Evolutionary conservation across 352 stramenopile species (phyloP).

Genomic region (Pythium sukuiense): DNA sequence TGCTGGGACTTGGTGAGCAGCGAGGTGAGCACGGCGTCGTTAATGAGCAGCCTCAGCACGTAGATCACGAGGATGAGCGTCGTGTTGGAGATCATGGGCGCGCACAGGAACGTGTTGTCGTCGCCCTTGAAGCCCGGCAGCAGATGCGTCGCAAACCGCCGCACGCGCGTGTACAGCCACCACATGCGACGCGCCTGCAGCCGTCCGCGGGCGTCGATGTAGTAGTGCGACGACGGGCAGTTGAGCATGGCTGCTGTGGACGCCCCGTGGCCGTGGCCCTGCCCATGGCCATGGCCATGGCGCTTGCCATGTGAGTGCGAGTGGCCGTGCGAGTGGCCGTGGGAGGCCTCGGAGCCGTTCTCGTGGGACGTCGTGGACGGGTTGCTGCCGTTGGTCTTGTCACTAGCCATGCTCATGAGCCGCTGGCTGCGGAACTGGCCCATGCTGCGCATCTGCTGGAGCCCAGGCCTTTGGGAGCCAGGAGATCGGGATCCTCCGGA

Average conservation of each 20-base stretch:
- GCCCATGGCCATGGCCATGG: slow-evolving; percentile 5
- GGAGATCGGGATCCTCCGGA: not conserved
- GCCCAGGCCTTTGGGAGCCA: slow-evolving; percentile 4
- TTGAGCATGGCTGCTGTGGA: slow-evolving; percentile 20
- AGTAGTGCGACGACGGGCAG: slow-evolving; percentile 59
- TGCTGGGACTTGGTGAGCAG: slow-evolving; percentile 34
- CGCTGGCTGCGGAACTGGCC: slow-evolving; percentile 28
- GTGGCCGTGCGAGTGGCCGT: slow-evolving; percentile 12
- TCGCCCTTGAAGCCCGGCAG: slow-evolving; percentile 63
- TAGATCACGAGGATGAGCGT: slow-evolving; percentile 64
- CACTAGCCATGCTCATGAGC: slow-evolving; percentile 27
- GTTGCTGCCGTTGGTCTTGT: slow-evolving; percentile 32
- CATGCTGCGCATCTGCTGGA: slow-evolving; percentile 14
- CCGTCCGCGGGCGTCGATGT: slow-evolving; percentile 51
- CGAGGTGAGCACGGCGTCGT: slow-evolving; percentile 44
- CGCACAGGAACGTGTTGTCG: slow-evolving; percentile 78
- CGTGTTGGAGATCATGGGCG: slow-evolving; percentile 74
- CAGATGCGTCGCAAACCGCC: slow-evolving; percentile 45
- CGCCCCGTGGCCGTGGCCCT: not conserved
- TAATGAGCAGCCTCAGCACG: slow-evolving; percentile 45
- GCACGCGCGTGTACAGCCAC: slow-evolving; percentile 56
- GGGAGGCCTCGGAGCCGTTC: slow-evolving; percentile 22
- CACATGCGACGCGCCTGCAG: slow-evolving; percentile 51
- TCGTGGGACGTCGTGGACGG: slow-evolving; percentile 31
- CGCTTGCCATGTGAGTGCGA: slow-evolving; percentile 10